Evolutionary conservation across 208 protist genomes (phyloP), one percentile per base, ranked within the genome.

Genomic region (Trypanosoma rangeli): DNA sequence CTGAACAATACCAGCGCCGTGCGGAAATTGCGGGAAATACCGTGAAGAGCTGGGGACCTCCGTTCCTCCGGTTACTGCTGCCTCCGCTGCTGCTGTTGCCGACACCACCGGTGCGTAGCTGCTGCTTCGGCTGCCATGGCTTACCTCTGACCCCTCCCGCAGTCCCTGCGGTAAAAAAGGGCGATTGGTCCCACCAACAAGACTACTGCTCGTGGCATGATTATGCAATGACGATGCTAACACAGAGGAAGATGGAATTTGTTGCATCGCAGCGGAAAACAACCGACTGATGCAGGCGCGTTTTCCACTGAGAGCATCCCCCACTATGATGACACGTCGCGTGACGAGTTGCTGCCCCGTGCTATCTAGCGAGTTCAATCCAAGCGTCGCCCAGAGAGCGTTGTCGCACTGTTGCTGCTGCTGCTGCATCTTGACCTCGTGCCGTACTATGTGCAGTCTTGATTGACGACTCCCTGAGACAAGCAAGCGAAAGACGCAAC

Each of bases 271-370:
- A 3, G 91, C 91, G 7, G 77, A 76, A 54, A 84, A 82, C 3
- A 96, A 77, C 4, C 79, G 79, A 16, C 73, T 79, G 56, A 83
- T 84, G 39, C 94, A 68, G 39, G 88, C 89, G 5, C 91, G 82
- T 70, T 96, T 96, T 0, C 91, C 91, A 52, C 81, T 86, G 13
- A 84, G 65, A 12, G 85, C 79, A 16, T 85, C 74, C 12, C 91
- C 91, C 13, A 96, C 58, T 44, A 96, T 58, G 9, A 96, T 73
- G 10, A 96, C 79, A 15, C 87, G 80, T 24, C 73, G 70, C 29
- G 68, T 67, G 15, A 62, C 42, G 65, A 84, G 69, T 68, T 84
- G 78, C n/a, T 81, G 78, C 24, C 75, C 64, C 57, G 71, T 57
- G 20, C 16, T 64, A 42, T 84, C 83, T 3, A 77, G 80, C 0